These are phyloP conservation scores for Primulina tabacum DNA, from an alignment of 257 asterid genomes.

Conservation along the genomic window DNA sequence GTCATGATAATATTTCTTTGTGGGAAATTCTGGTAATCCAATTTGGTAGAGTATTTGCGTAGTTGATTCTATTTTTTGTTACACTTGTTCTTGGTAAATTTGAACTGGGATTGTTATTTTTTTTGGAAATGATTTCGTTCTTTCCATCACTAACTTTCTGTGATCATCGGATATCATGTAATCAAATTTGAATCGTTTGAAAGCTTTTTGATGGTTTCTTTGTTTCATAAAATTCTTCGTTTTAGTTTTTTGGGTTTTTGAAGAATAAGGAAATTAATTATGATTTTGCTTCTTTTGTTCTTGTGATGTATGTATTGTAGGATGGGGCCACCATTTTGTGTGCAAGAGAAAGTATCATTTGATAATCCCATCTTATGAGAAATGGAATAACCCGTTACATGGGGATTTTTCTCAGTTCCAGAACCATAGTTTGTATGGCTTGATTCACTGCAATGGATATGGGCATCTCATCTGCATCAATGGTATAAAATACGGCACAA, in stretches of 20 bases:
- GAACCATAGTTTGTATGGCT: slow-evolving; percentile 53
- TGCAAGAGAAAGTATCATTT: slow-evolving; percentile 67
- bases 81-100: neutral
- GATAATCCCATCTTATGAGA: slow-evolving; percentile 50
- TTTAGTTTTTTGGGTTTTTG: neutral
- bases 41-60: neutral
- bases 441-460: slow-evolving; percentile 77
- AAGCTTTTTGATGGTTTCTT: too few relatives aligned
- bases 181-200: too few relatives aligned
- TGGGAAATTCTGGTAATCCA: neutral
- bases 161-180: neutral
- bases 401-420: slow-evolving; percentile 34
- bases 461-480: slow-evolving; percentile 71
- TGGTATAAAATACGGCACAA: slow-evolving; percentile 37
- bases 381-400: slow-evolving; percentile 43
- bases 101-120: neutral
- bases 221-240: neutral
- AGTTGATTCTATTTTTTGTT: neutral
- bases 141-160: neutral
- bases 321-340: slow-evolving; percentile 95
- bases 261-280: neutral
- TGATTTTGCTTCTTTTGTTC: neutral
- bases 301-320: slow-evolving; percentile 29
- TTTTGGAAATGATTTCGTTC: slow-evolving; percentile 1
- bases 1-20: neutral